Evolutionary conservation across 345 rosid genomes (phyloP), one percentile per base, ranked within the genome.

Genomic region (Boechera stricta): DNA sequence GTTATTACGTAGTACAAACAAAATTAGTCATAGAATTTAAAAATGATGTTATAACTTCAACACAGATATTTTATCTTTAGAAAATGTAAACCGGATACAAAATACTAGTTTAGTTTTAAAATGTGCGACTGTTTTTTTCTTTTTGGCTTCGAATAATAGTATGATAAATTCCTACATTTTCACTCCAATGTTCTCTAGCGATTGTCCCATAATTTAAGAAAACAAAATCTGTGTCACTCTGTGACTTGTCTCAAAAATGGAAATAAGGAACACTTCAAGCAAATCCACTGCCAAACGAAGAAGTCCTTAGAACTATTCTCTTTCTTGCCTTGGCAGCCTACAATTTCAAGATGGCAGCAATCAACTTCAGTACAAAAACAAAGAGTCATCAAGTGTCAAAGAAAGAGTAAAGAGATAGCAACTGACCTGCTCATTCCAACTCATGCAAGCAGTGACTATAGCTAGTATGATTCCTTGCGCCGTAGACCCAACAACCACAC

Each of bases 291-390:
- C 35, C 66, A 55, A 16, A 44, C 26, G 47, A 76, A 67, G 55
- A 75, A 67, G 64, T 71, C 59, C 58, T 48, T 35, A 51, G 39
- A n/a, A 63, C 80, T 67, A 80, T 60, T 59, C 87, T 75, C 38
- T 78, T 75, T 63, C 79, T 75, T 38, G 89, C 85, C 55, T 75
- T 71, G 5, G 16, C 74, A 48, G 81, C 85, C 86, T 83, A 71
- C 45, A 51, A 39, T 39, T n/a, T 65, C 36, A 47, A 32, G n/a
- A 32, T 38, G 5, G 28, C n/a, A 64, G 26, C 35, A 57, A 45
- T 16, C 48, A 51, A 52, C 44, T 31, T 77, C 8, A 78, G 38
- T 12, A 41, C 1, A 67, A n/a, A 47, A 31, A 16, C 38, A 60
- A 60, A 49, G 56, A 35, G 5, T 44, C 39, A 18, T 49, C 39